phyloP scores from a whole-genome alignment of 1,139 yeast genomes.

The Pneumocystis sp. region DNA sequence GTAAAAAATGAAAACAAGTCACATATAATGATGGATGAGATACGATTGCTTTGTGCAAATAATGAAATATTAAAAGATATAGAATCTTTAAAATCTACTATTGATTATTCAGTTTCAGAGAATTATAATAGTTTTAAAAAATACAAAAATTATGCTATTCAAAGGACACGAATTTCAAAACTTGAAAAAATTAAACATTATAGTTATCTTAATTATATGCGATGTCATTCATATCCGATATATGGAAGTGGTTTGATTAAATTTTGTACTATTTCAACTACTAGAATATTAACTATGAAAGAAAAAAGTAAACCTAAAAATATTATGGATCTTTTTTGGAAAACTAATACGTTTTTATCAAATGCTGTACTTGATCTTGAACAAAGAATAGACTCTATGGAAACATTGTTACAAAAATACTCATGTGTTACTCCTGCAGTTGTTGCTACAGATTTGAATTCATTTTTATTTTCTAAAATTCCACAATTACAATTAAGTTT shows the following conservation, averaged over 20 bases:
- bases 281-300: not conserved
- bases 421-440: conserved; percentile 82
- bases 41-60: conserved; percentile 33
- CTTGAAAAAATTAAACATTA: conserved; percentile 41
- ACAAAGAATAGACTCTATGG: conserved; percentile 22
- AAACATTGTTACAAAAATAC: conserved; percentile 44
- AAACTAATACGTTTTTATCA: conserved; percentile 3
- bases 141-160: conserved; percentile 39
- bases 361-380: conserved; percentile 7
- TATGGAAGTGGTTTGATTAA: conserved; percentile 37
- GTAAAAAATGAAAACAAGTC: conserved; percentile 32
- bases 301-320: conserved; percentile 12
- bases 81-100: conserved; percentile 9
- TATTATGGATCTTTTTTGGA: conserved; percentile 13
- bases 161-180: conserved; percentile 35
- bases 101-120: conserved; percentile 18
- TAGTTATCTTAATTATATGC: conserved; percentile 46
- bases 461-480: conserved; percentile 11
- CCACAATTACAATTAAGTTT: not conserved
- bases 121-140: conserved; percentile 40
- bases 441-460: conserved; percentile 62
- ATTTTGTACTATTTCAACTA: not conserved
- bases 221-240: conserved; percentile 44
- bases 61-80: conserved; percentile 9
- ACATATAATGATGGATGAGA: conserved; percentile 3